Evolutionary conservation across 1,139 yeast genomes (phyloP).

Genomic region (Candida tropicalis): DNA sequence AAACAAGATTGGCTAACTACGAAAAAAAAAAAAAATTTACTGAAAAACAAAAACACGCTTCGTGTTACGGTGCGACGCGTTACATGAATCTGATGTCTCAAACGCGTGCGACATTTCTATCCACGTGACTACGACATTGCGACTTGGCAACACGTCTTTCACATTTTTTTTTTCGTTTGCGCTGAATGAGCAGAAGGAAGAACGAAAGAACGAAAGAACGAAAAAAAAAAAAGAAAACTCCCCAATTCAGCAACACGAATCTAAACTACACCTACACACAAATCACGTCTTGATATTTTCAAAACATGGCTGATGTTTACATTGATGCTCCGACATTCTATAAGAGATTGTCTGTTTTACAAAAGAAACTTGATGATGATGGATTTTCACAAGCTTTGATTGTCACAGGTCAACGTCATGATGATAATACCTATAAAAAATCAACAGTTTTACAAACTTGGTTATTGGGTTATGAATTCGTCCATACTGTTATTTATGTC

Average conservation of each 20-base stretch:
- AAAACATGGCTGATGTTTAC: constrained; percentile 37
- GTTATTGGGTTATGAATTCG: constrained; percentile 94
- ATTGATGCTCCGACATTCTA: constrained; percentile 44
- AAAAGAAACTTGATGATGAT: constrained; percentile 40
- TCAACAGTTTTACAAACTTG: constrained; percentile 88
- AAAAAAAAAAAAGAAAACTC: background rate
- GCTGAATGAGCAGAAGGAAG: background rate
- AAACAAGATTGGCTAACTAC: background rate
- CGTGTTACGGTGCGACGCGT: background rate
- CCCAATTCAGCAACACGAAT: background rate
- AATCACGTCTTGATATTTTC: constrained; percentile 1
- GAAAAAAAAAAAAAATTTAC: constrained; percentile 1
- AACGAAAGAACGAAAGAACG: background rate
- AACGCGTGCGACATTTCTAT: background rate
- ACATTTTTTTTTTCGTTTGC: background rate
- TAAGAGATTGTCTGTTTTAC: constrained; percentile 43
- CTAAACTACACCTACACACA: background rate
- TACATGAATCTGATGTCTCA: background rate
- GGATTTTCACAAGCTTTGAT: constrained; percentile 61
- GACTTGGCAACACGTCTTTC: background rate
- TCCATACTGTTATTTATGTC: constrained; percentile 78
- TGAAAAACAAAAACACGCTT: background rate
- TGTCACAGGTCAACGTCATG: constrained; percentile 81
- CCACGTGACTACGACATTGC: constrained; percentile 4
- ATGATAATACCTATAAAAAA: constrained; percentile 87